Conservation (phyloP, 2,329 filamentous ascomycete species). For the Fusarium sp. region DNA sequence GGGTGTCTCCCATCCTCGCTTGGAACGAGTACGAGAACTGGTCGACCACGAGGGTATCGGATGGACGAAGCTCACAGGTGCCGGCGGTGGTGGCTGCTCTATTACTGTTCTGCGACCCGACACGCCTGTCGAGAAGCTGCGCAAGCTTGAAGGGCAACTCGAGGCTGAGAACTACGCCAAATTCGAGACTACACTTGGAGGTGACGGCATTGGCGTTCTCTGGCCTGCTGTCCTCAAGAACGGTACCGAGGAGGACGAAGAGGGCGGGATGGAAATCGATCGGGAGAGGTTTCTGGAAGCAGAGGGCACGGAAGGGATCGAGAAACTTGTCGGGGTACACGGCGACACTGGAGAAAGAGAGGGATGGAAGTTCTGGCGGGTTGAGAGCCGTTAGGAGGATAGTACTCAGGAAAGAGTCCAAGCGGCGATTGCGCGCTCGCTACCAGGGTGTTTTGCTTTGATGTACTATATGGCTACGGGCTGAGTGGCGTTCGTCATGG, state of each 20-base stretch:
- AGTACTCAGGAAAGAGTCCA: constrained; percentile 5
- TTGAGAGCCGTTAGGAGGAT: constrained; percentile 55
- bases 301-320: constrained; percentile 84
- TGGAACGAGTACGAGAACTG: constrained; percentile 90
- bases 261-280: constrained; percentile 92
- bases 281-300: constrained; percentile 84
- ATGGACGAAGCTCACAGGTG: constrained; percentile 97
- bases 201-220: constrained; percentile 91
- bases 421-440: constrained; percentile 8
- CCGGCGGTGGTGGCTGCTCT: constrained; percentile 93
- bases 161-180: constrained; percentile 78
- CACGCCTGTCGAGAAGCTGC: constrained; percentile 63
- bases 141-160: constrained; percentile 71
- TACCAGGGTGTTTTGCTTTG: constrained; percentile 17
- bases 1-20: constrained; percentile 91
- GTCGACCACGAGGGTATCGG: constrained; percentile 89
- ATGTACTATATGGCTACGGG: constrained; percentile 37
- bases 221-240: constrained; percentile 93
- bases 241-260: constrained; percentile 76
- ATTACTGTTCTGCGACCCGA: constrained; percentile 86
- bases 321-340: constrained; percentile 83
- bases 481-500: constrained; percentile 40
- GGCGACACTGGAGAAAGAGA: constrained; percentile 73
- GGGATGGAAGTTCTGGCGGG: constrained; percentile 88
- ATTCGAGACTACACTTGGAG: constrained; percentile 89